Base-by-base conservation (phyloP, 169 alveolate species). In the Babesia bovis region DNA sequence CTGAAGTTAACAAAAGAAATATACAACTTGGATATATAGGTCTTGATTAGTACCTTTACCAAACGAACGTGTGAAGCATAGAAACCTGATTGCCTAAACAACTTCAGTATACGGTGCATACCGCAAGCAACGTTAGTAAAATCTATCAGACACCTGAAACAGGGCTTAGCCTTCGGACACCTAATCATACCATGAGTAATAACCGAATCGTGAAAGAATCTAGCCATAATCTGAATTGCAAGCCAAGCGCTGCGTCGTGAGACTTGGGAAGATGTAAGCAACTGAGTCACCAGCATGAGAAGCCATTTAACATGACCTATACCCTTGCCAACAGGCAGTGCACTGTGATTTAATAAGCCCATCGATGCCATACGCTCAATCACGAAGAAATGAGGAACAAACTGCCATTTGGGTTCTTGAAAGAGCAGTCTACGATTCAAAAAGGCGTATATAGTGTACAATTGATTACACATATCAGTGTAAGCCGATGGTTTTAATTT, bases 201-300 rank as follows among this genome's bases (percentile, higher is more conserved):
- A 7, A 69, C 67, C n/a, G 79, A 63, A 36, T 75, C 58, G 25
- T 36, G 66, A 49, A 75, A 75, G 19, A 49, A 75, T n/a, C 58
- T 63, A 6, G 73, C 49, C 52, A 75, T n/a, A 26, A 65, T 52
- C 53, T 66, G 77, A 33, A 75, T 66, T 6, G 52, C 66, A 41
- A 42, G 23, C 69, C 71, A 67, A n/a, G 66, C 15, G 44, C 17
- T 19, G 23, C 33, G 36, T 59, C 25, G 36, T 17, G 45, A 3
- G 45, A 32, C 50, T 23, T 35, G 40, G 3, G 51, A n/a, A 60
- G 36, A 15, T 26, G 30, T 25, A 30, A 63, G 60, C 4, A 63
- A 33, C 49, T 2, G 51, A 1, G 50, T 23, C 7, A 13, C 17
- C 9, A 63, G 10, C 59, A 45, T 45, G 3, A 63, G 28, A n/a